These are phyloP conservation scores for Botryotinia narcissicola DNA, from an alignment of 2,329 filamentous ascomycete species.

Conservation along the genomic window DNA sequence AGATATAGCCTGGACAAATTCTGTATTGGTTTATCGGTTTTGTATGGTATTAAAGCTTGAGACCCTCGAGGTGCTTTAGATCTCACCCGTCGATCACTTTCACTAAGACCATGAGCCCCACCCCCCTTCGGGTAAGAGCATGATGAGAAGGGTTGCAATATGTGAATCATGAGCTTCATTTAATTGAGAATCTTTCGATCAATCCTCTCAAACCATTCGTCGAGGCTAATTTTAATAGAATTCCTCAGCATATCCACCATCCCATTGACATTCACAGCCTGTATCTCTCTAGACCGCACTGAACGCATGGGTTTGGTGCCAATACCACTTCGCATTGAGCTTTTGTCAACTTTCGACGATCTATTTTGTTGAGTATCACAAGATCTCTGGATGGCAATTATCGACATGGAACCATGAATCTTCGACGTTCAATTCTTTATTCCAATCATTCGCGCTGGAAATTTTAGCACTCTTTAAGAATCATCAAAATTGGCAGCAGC, in stretches of 20 bases:
- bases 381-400: accelerated
- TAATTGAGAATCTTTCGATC: too few species aligned
- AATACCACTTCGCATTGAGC: too few species aligned
- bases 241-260: too few species aligned
- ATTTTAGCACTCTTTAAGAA: neutral
- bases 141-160: neutral
- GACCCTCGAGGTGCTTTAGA: neutral
- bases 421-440: too few species aligned
- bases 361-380: neutral
- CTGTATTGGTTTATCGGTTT: accelerated
- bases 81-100: too few species aligned
- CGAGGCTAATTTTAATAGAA: too few species aligned
- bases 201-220: neutral
- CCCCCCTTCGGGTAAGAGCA: accelerated
- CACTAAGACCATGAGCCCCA: neutral
- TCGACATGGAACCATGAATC: neutral
- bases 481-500: neutral
- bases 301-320: neutral
- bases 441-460: too few species aligned
- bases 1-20: neutral
- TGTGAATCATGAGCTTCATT: neutral
- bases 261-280: neutral
- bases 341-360: neutral
- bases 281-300: neutral
- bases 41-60: neutral